A percentile compares a stretch with the other conserved stretches of the same genome.
phyloP scores from a whole-genome alignment of 139 green algal species.

The Haematococcus sp. region DNA sequence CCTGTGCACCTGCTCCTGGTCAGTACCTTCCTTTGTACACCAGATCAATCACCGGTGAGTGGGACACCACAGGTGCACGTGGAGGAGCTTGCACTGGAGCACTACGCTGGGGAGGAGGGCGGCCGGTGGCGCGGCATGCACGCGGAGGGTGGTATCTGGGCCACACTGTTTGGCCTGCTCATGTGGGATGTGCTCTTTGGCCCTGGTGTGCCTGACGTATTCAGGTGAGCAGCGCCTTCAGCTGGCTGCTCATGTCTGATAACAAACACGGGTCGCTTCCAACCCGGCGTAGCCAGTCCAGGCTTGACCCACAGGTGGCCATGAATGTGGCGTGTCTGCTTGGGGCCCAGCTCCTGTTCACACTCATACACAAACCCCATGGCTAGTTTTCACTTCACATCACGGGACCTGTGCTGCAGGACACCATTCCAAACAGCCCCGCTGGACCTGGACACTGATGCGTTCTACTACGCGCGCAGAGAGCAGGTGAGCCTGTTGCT shows the following conservation, averaged over 20 bases:
- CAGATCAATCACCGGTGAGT: too few species aligned
- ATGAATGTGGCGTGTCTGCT: too few species aligned
- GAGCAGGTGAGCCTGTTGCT: constrained; percentile 1
- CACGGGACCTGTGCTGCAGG: too few species aligned
- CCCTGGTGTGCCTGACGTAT: constrained; percentile 62
- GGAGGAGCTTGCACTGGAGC: constrained; percentile 76
- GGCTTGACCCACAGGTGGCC: too few species aligned
- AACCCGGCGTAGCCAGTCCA: too few species aligned
- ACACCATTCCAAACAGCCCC: constrained; percentile 77
- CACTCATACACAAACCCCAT: too few species aligned
- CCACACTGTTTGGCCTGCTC: constrained; percentile 76
- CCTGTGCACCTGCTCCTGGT: too few species aligned
- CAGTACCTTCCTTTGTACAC: neutral
- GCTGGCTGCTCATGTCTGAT: too few species aligned
- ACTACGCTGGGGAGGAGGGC: constrained; percentile 65
- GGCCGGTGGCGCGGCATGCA: constrained; percentile 76
- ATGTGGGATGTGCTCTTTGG: constrained; percentile 50
- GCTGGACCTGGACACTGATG: constrained; percentile 73
- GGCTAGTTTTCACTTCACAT: too few species aligned
- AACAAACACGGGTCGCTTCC: too few species aligned
- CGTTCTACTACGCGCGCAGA: constrained; percentile 69
- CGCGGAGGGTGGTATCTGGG: constrained; percentile 78
- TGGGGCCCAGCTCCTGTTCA: too few species aligned
- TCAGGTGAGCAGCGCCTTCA: too few species aligned
- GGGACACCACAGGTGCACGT: constrained; percentile 44